Conservation (phyloP, 495 filamentous ascomycete species). For the Cercophora scortea region DNA sequence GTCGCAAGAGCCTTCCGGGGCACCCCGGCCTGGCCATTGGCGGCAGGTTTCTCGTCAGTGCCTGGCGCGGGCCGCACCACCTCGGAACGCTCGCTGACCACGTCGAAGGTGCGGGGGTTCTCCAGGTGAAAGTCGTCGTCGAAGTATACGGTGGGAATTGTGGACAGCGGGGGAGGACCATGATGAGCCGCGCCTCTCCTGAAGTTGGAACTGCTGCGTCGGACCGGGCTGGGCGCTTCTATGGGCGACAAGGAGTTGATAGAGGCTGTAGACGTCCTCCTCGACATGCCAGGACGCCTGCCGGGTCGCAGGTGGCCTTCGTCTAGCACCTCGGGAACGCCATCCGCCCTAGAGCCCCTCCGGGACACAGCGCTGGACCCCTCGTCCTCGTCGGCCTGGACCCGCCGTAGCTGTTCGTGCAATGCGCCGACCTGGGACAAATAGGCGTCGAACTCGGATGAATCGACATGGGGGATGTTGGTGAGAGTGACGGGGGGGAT, state of each 20-base stretch:
- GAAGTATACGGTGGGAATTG: constrained; percentile 88
- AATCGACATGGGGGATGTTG: constrained; percentile 77
- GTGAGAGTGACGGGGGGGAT: constrained; percentile 92
- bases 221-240: constrained; percentile 36
- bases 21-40: constrained; percentile 54
- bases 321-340: constrained; percentile 38
- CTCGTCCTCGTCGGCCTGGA: constrained; percentile 60
- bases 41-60: constrained; percentile 44
- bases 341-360: constrained; percentile 40
- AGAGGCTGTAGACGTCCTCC: constrained; percentile 40
- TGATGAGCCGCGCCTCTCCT: constrained; percentile 50
- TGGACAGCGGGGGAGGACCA: constrained; percentile 76
- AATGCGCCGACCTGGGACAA: constrained; percentile 71
- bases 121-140: constrained; percentile 93
- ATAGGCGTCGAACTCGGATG: constrained; percentile 73
- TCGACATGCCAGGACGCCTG: constrained; percentile 29
- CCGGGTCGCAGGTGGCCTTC: constrained; percentile 35
- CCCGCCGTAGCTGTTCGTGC: constrained; percentile 74
- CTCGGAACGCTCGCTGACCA: constrained; percentile 93
- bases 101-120: constrained; percentile 92
- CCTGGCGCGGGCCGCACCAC: constrained; percentile 64
- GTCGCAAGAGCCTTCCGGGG: constrained; percentile 86
- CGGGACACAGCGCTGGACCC: constrained; percentile 36
- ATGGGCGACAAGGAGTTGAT: constrained; percentile 40
- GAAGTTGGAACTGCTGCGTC: constrained; percentile 45